phyloP scores from a whole-genome alignment of 2,329 filamentous ascomycete genomes.

The Penicillium sp. region DNA sequence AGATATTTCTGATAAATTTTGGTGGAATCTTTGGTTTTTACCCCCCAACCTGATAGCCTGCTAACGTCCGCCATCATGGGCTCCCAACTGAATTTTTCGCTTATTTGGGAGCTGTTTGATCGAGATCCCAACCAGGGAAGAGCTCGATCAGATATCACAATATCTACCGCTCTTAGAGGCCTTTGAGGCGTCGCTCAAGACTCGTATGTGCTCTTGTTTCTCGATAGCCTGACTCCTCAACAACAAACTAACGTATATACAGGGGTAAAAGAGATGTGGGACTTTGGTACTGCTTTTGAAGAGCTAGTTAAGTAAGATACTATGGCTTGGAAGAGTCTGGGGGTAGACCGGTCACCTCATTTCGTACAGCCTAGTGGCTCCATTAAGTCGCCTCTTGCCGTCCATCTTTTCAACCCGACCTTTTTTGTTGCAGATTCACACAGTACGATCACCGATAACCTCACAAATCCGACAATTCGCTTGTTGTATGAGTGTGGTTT shows the following conservation, averaged over 20 bases:
- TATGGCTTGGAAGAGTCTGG: neutral
- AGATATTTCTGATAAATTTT: neutral
- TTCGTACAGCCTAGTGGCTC: neutral
- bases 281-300: neutral
- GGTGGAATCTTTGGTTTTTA: neutral
- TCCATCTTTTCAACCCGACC: neutral
- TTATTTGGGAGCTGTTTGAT: neutral
- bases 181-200: neutral
- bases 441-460: neutral
- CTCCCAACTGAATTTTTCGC: neutral
- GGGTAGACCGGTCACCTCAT: neutral
- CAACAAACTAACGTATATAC: neutral
- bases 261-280: neutral
- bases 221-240: neutral
- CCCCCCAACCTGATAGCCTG: neutral
- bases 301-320: neutral
- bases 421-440: conserved; percentile 1
- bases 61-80: neutral
- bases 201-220: neutral
- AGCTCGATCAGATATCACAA: neutral
- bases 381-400: neutral
- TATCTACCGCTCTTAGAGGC: neutral
- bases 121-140: neutral
- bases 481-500: neutral
- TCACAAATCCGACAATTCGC: neutral